Evolutionary conservation across 192 early-diverging fungal species (phyloP).

Genomic region (Funneliformis geosporum): DNA sequence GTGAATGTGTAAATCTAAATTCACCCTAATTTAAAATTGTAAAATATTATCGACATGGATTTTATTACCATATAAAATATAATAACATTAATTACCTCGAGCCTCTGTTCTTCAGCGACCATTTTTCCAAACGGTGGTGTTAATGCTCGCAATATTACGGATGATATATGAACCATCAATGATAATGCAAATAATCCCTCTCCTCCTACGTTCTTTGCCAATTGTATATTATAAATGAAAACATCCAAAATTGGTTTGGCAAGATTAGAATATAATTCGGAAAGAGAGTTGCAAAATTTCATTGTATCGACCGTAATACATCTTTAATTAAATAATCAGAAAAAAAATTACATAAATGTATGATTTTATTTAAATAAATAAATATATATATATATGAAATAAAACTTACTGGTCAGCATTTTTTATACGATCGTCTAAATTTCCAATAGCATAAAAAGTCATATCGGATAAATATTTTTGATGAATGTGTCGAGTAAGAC

Average conservation of each 20-base stretch:
- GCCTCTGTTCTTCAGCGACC: constrained; percentile 86
- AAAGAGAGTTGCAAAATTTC: constrained; percentile 86
- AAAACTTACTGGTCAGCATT: constrained; percentile 79
- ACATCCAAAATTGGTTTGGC: constrained; percentile 95
- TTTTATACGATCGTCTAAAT: constrained; percentile 90
- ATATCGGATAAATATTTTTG: constrained; percentile 82
- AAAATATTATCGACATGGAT: constrained; percentile 18
- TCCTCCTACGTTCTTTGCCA: constrained; percentile 81
- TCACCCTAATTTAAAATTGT: constrained; percentile 64
- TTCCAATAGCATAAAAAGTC: constrained; percentile 93
- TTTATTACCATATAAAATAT: not conserved
- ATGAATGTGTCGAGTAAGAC: constrained; percentile 88
- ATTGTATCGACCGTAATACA: constrained; percentile 84
- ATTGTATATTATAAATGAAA: constrained; percentile 88
- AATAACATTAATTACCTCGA: constrained; percentile 53
- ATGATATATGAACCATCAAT: constrained; percentile 77
- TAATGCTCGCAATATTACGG: constrained; percentile 73
- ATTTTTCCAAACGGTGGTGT: constrained; percentile 97
- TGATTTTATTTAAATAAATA: too few relatives aligned
- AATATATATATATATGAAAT: too few relatives aligned
- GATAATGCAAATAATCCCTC: constrained; percentile 82
- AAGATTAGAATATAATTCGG: constrained; percentile 90
- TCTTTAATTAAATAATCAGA: constrained; percentile 32
- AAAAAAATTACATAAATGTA: too few relatives aligned
- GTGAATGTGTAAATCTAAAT: constrained; percentile 91